Evolutionary conservation across 306 rosid species (phyloP).

Genomic region (Vicia sativa): DNA sequence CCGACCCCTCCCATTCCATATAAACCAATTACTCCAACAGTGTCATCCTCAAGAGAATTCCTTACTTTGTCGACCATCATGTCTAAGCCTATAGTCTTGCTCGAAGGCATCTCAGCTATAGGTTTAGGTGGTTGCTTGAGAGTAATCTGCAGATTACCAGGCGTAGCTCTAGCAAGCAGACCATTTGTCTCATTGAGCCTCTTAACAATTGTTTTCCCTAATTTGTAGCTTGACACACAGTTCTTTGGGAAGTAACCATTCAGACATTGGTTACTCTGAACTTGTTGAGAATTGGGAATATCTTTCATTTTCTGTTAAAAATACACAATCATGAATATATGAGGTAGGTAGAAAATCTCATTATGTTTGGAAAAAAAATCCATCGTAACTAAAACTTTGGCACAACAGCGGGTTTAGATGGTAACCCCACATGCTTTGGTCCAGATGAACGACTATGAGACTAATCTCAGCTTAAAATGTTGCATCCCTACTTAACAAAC

Average conservation of each 20-base stretch:
- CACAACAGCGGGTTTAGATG: background rate
- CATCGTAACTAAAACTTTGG: background rate
- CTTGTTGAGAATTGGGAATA: background rate
- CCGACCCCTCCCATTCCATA: constrained; percentile 43
- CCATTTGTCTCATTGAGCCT: background rate
- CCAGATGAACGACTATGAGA: background rate
- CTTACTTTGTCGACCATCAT: constrained; percentile 6
- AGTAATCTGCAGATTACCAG: background rate
- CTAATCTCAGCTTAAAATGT: background rate
- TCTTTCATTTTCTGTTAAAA: constrained; percentile 4
- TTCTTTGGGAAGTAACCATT: constrained; percentile 16
- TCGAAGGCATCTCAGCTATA: background rate
- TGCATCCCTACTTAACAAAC: no score
- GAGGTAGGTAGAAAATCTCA: background rate
- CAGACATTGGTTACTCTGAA: constrained; percentile 2
- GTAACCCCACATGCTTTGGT: no score
- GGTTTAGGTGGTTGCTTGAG: background rate
- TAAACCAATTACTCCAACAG: constrained; percentile 34
- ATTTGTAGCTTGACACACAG: constrained; percentile 16
- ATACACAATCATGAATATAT: background rate
- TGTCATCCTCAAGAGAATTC: constrained; percentile 24
- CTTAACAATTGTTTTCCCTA: background rate
- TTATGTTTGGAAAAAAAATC: no score
- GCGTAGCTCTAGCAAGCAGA: background rate
- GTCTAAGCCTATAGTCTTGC: constrained; percentile 28